These are phyloP conservation scores for Ophiostoma ips DNA, from an alignment of 2,329 filamentous ascomycete genomes.

Conservation along the genomic window DNA sequence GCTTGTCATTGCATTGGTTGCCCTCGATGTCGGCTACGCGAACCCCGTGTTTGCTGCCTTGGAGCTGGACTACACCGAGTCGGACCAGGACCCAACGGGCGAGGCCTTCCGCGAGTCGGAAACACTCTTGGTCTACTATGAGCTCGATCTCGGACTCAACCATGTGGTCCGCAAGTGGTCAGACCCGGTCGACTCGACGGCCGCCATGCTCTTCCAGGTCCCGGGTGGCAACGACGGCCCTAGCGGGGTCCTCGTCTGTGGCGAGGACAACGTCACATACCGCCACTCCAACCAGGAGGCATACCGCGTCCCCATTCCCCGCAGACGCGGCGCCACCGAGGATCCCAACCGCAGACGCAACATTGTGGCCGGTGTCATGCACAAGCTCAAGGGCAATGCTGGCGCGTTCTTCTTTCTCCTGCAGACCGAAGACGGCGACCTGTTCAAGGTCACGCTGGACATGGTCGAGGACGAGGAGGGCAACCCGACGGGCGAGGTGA, in stretches of 20 bases:
- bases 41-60: slow-evolving; percentile 93
- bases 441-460: slow-evolving; percentile 92
- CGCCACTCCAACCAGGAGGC: slow-evolving; percentile 90
- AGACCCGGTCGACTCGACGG: slow-evolving; percentile 79
- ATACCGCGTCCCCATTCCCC: slow-evolving; percentile 77
- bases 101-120: slow-evolving; percentile 69
- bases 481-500: slow-evolving; percentile 67
- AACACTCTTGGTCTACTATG: slow-evolving; percentile 91
- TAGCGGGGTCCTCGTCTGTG: slow-evolving; percentile 88
- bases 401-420: slow-evolving; percentile 95
- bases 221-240: slow-evolving; percentile 88
- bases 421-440: slow-evolving; percentile 92
- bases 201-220: slow-evolving; percentile 85
- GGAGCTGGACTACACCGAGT: slow-evolving; percentile 84
- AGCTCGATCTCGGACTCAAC: slow-evolving; percentile 90
- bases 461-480: slow-evolving; percentile 73
- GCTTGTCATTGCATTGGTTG: slow-evolving; percentile 74
- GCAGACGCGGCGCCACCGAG: slow-evolving; percentile 75
- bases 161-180: slow-evolving; percentile 96
- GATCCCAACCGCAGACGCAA: slow-evolving; percentile 80
- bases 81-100: slow-evolving; percentile 80
- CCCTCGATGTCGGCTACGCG: slow-evolving; percentile 88
- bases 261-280: slow-evolving; percentile 89
- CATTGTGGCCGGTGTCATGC: slow-evolving; percentile 88
- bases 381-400: slow-evolving; percentile 69